These are phyloP conservation scores for Phyllosticta paracitricarpa DNA, from an alignment of 2,329 filamentous ascomycete genomes.

Conservation along the genomic window DNA sequence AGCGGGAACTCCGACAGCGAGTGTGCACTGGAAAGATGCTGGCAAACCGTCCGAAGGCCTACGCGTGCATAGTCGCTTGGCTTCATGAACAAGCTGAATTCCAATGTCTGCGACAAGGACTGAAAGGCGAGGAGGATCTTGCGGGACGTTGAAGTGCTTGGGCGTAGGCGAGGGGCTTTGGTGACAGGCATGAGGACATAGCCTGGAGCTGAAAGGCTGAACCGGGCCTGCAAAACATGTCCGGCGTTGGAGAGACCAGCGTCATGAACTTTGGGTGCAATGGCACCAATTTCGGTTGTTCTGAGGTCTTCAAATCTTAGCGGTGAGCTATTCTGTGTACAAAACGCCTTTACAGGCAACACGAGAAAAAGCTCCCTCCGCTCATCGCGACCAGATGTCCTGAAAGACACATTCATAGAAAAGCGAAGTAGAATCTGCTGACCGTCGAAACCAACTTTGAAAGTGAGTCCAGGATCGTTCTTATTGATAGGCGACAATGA, in stretches of 20 bases:
- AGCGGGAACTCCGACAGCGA: not conserved
- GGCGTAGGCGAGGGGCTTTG: constrained; percentile 1
- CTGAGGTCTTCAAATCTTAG: not conserved
- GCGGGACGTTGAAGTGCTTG: constrained; percentile 1
- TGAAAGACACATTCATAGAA: constrained; percentile 2
- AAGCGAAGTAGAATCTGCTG: constrained; percentile 3
- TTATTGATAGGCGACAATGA: constrained; percentile 1
- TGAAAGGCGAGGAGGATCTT: not conserved
- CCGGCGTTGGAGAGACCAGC: constrained; percentile 2
- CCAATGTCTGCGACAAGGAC: not conserved
- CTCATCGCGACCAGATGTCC: not conserved
- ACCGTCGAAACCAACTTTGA: constrained; percentile 1
- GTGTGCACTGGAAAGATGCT: not conserved
- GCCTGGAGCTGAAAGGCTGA: not conserved
- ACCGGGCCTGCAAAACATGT: not conserved
- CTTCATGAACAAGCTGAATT: constrained; percentile 3
- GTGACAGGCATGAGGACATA: constrained; percentile 4
- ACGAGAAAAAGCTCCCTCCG: not conserved
- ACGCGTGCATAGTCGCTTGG: constrained; percentile 6
- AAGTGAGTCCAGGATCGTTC: not conserved
- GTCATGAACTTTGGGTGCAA: not conserved
- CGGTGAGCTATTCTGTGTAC: not conserved
- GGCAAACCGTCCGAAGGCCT: not conserved
- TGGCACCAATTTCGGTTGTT: not conserved
- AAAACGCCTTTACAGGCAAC: not conserved